A percentile compares a stretch with the other conserved stretches of the same genome.
These are phyloP conservation scores for Penicillium olsonii DNA, from an alignment of 2,329 filamentous ascomycete genomes.

Conservation along the genomic window DNA sequence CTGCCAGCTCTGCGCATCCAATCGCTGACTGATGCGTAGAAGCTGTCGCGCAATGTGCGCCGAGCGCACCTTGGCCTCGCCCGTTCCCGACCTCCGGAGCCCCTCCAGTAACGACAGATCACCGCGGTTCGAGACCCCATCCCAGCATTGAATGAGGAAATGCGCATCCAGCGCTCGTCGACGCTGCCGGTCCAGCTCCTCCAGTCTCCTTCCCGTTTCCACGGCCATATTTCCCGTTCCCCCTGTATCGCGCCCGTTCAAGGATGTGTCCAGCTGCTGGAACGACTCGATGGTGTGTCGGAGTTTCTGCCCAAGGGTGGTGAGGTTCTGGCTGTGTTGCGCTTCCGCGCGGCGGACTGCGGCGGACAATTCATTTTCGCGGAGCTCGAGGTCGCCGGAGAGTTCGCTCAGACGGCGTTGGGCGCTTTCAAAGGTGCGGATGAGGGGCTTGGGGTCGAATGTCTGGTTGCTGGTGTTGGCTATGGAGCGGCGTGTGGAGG, in stretches of 20 bases:
- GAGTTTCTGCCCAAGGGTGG: constrained; percentile 82
- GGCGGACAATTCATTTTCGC: constrained; percentile 86
- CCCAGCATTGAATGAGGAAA: constrained; percentile 95
- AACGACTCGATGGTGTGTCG: constrained; percentile 92
- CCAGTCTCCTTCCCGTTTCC: constrained; percentile 88
- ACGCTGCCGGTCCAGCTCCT: constrained; percentile 91
- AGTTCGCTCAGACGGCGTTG: constrained; percentile 53
- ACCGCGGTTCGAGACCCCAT: constrained; percentile 87
- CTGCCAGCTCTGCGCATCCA: constrained; percentile 76
- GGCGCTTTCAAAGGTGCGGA: constrained; percentile 85
- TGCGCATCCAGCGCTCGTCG: constrained; percentile 88
- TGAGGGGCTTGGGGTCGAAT: constrained; percentile 96
- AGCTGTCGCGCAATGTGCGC: constrained; percentile 92
- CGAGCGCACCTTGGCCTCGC: constrained; percentile 90
- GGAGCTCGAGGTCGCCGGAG: constrained; percentile 78
- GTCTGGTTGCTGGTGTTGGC: constrained; percentile 49
- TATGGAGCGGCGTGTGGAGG: constrained; percentile 75
- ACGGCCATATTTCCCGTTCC: constrained; percentile 85
- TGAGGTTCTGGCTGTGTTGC: constrained; percentile 88
- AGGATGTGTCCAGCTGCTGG: constrained; percentile 79
- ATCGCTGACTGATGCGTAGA: constrained; percentile 87
- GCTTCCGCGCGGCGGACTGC: constrained; percentile 88
- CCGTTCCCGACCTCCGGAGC: constrained; percentile 78
- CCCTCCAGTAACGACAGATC: constrained; percentile 86
- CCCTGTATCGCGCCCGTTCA: constrained; percentile 57